Percentiles rank a stretch among this genome's conserved stretches.
Evolutionary conservation across 805 yeast genomes (phyloP).

Genomic region (Starmerella cellae): DNA sequence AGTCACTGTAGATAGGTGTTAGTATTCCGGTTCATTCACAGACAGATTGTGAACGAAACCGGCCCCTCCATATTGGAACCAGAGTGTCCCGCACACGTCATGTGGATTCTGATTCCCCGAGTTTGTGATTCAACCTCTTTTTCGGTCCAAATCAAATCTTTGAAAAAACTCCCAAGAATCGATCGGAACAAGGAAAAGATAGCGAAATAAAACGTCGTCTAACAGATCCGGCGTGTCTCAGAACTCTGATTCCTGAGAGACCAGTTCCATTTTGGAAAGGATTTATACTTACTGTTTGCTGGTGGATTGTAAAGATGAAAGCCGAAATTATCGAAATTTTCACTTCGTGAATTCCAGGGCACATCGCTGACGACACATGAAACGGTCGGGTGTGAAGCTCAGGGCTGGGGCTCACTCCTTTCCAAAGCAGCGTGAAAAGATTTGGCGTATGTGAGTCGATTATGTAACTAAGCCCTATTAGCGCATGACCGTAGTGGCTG

Average conservation of each 20-base stretch:
- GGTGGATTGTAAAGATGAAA: neutral
- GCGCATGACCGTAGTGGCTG: too few species aligned
- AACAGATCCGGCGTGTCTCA: slow-evolving; percentile 24
- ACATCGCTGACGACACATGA: too few species aligned
- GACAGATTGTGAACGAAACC: neutral
- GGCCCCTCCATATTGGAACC: slow-evolving; percentile 13
- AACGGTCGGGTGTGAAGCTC: too few species aligned
- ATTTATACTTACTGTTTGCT: slow-evolving; percentile 21
- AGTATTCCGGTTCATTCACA: slow-evolving; percentile 16
- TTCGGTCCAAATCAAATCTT: neutral
- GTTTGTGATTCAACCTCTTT: too few species aligned
- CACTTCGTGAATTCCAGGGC: too few species aligned
- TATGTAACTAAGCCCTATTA: too few species aligned
- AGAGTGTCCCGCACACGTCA: slow-evolving; percentile 22
- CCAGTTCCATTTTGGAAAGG: slow-evolving; percentile 20
- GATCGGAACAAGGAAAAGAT: too few species aligned
- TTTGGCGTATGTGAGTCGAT: too few species aligned
- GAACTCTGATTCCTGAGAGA: slow-evolving; percentile 22
- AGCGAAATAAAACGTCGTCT: neutral
- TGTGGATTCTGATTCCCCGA: slow-evolving; percentile 19
- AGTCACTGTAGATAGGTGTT: slow-evolving; percentile 54
- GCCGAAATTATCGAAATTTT: slow-evolving; percentile 4
- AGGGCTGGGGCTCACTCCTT: too few species aligned
- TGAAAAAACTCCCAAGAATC: too few species aligned
- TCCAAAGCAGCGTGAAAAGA: too few species aligned